These are phyloP conservation scores for Cutaneotrichosporon sp. DNA, from an alignment of 1,284 basidiomycete genomes.

Conservation along the genomic window DNA sequence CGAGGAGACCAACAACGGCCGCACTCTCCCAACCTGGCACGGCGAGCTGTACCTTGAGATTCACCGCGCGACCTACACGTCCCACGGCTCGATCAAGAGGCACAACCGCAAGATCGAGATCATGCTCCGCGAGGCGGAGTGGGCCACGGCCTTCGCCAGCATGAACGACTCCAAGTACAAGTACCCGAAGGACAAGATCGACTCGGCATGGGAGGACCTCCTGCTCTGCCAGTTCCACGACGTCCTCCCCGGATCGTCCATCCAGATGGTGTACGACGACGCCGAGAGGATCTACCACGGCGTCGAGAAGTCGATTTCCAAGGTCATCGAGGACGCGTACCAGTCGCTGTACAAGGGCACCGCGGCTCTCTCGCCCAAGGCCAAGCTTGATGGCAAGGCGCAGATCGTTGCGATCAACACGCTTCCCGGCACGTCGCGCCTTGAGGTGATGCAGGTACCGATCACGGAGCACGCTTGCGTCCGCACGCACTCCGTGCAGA, in stretches of 20 bases:
- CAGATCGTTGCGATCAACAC: conserved; percentile 48
- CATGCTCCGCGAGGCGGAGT: conserved; percentile 81
- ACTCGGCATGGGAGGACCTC: conserved; percentile 90
- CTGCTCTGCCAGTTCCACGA: conserved; percentile 88
- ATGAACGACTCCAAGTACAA: conserved; percentile 62
- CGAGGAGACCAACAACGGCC: conserved; percentile 67
- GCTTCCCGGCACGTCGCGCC: conserved; percentile 38
- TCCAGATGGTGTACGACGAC: conserved; percentile 80
- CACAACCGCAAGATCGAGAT: conserved; percentile 94
- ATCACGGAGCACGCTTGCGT: conserved; percentile 25
- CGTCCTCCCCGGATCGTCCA: conserved; percentile 90
- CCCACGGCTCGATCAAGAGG: conserved; percentile 92
- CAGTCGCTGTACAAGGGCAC: conserved; percentile 68
- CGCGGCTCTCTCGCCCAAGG: conserved; percentile 22
- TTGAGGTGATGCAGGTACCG: conserved; percentile 42
- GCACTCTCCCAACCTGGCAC: conserved; percentile 82
- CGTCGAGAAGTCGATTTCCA: conserved; percentile 67
- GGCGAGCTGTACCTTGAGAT: conserved; percentile 93
- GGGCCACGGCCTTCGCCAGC: conserved; percentile 79
- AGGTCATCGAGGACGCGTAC: conserved; percentile 75
- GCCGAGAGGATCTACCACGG: conserved; percentile 81
- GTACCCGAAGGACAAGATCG: conserved; percentile 73
- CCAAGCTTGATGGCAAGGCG: conserved; percentile 8
- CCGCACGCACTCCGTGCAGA: conserved; percentile 58
- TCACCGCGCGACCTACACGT: conserved; percentile 72